phyloP scores from a whole-genome alignment of 768 basidiomycete genomes.

The Lanmaoa rubissima region DNA sequence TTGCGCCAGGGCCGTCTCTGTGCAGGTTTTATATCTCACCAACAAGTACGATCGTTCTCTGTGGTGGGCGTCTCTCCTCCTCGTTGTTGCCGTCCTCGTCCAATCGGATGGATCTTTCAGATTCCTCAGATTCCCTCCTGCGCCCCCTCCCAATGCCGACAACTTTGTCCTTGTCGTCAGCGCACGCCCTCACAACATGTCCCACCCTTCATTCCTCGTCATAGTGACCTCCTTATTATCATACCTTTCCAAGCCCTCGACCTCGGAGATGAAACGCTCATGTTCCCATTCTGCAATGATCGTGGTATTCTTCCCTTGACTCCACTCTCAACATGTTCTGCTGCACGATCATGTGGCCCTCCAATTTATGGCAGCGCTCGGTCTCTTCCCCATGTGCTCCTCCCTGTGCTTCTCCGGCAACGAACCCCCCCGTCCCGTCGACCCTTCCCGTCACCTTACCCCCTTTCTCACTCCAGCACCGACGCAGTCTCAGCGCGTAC shows the following conservation, averaged over 20 bases:
- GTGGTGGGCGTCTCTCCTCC: constrained; percentile 18
- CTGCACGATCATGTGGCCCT: constrained; percentile 24
- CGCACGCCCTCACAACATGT: constrained; percentile 7
- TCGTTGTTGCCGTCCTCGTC: constrained; percentile 12
- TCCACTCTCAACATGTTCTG: constrained; percentile 32
- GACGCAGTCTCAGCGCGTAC: constrained; percentile 3
- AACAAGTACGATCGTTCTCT: constrained; percentile 17
- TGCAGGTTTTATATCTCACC: constrained; percentile 31
- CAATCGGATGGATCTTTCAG: constrained; percentile 15
- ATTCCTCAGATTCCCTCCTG: constrained; percentile 9
- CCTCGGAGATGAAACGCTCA: constrained; percentile 38
- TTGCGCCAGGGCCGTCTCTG: constrained; percentile 24
- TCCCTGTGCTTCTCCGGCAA: constrained; percentile 20
- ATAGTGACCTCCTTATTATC: constrained; percentile 24
- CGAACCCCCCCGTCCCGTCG: constrained; percentile 12
- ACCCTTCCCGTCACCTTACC: not conserved
- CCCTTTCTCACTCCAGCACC: constrained; percentile 5
- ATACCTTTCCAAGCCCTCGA: constrained; percentile 18
- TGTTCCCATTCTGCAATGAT: constrained; percentile 26
- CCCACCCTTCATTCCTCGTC: constrained; percentile 14
- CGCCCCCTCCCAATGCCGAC: constrained; percentile 19
- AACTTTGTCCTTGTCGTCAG: constrained; percentile 25
- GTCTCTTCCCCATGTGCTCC: constrained; percentile 16
- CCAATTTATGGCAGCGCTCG: constrained; percentile 16
- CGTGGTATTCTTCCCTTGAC: constrained; percentile 28